Percentiles rank a stretch among this genome's conserved stretches.
Evolutionary conservation across 108 stramenopile genomes (phyloP).

Genomic region (Nitzschia putrida): DNA sequence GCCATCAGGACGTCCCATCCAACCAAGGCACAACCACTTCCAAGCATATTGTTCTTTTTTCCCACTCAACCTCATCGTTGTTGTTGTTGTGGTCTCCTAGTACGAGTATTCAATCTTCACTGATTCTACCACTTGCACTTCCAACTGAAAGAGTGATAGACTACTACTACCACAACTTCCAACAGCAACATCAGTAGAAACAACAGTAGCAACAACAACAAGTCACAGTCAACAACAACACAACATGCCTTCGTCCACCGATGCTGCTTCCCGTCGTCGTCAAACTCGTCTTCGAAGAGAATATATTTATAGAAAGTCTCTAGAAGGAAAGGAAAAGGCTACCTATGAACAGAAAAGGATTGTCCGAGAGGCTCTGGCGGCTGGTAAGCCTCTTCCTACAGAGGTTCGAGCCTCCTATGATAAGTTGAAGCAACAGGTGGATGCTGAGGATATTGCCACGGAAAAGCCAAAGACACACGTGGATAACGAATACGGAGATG

Average conservation of each 20-base stretch:
- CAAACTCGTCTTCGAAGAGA: conserved; percentile 96
- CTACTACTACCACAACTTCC: not conserved
- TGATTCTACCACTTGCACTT: no score
- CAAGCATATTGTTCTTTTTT: no score
- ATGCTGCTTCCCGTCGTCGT: conserved; percentile 83
- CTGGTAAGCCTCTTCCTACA: conserved; percentile 92
- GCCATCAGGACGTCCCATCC: no score
- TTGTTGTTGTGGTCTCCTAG: no score
- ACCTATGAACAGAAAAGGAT: conserved; percentile 89
- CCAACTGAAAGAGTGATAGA: no score
- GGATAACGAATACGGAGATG: conserved; percentile 97
- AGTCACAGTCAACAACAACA: not conserved
- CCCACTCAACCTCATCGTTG: no score
- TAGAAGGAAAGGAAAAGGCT: conserved; percentile 79
- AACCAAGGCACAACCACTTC: no score
- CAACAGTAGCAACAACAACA: not conserved
- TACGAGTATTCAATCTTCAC: no score
- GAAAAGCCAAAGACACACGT: conserved; percentile 57
- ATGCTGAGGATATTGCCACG: conserved; percentile 82
- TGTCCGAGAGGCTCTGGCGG: conserved; percentile 82
- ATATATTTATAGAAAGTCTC: conserved; percentile 92
- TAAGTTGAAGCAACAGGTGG: conserved; percentile 65
- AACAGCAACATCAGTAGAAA: not conserved
- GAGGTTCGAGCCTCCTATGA: conserved; percentile 87
- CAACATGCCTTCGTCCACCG: conserved; percentile 39